Evolutionary conservation across 2,329 filamentous ascomycete species (phyloP).

Genomic region (Mollisiaceae sp.): DNA sequence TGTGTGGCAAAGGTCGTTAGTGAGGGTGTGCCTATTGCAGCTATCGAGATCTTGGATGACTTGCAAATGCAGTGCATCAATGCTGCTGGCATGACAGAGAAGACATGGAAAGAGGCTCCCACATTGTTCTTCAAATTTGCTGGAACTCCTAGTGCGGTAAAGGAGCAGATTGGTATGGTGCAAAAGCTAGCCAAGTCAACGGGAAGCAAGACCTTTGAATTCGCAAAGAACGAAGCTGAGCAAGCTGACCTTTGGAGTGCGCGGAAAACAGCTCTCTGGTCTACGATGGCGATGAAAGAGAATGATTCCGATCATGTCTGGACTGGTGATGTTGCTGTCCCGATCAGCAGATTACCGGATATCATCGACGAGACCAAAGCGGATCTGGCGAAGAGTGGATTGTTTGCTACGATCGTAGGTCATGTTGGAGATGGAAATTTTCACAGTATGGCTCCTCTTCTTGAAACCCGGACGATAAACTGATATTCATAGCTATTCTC

Average conservation of each 20-base stretch:
- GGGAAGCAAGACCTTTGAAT: slow-evolving; percentile 75
- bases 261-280: slow-evolving; percentile 84
- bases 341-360: slow-evolving; percentile 73
- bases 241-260: slow-evolving; percentile 82
- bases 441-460: slow-evolving; percentile 52
- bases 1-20: slow-evolving; percentile 83
- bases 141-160: slow-evolving; percentile 71
- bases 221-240: slow-evolving; percentile 73
- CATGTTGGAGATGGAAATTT: slow-evolving; percentile 82
- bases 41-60: slow-evolving; percentile 92
- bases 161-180: slow-evolving; percentile 77
- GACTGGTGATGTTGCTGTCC: slow-evolving; percentile 87
- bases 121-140: slow-evolving; percentile 87
- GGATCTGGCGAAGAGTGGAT: slow-evolving; percentile 60
- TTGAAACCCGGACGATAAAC: background rate
- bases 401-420: slow-evolving; percentile 69
- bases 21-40: slow-evolving; percentile 82
- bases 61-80: slow-evolving; percentile 81
- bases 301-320: slow-evolving; percentile 73
- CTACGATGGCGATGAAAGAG: slow-evolving; percentile 68
- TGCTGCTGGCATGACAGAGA: slow-evolving; percentile 67
- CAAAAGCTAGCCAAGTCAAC: slow-evolving; percentile 64
- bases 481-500: slow-evolving; percentile 50
- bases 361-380: slow-evolving; percentile 79
- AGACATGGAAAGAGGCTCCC: slow-evolving; percentile 72